Evolutionary conservation across 805 yeast genomes (phyloP).

Genomic region (Ogataea philodendri): DNA sequence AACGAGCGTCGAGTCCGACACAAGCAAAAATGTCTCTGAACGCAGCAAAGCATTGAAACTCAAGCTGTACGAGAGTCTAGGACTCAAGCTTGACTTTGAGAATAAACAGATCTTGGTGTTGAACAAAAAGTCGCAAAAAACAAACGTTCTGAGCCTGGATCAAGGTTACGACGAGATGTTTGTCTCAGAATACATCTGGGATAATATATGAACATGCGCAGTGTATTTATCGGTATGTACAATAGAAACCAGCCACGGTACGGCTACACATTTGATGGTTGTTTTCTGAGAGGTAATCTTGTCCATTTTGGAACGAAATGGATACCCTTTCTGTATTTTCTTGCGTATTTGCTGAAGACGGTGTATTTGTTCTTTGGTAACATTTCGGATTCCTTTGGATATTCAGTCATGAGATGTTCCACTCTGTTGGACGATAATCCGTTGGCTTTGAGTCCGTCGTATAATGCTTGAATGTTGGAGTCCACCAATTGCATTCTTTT

Average conservation of each 20-base stretch:
- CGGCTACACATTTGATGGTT: slow-evolving; percentile 63
- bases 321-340: slow-evolving; percentile 81
- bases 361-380: slow-evolving; percentile 80
- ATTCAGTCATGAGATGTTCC: slow-evolving; percentile 39
- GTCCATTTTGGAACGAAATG: slow-evolving; percentile 94
- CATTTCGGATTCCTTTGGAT: slow-evolving; percentile 86
- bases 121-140: slow-evolving; percentile 44
- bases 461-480: slow-evolving; percentile 64
- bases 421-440: slow-evolving; percentile 36
- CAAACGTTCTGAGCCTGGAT: slow-evolving; percentile 51
- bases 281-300: slow-evolving; percentile 71
- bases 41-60: slow-evolving; percentile 50
- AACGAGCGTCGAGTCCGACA: slow-evolving; percentile 11
- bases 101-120: slow-evolving; percentile 46
- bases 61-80: slow-evolving; percentile 59
- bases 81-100: slow-evolving; percentile 46
- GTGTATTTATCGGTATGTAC: slow-evolving; percentile 14
- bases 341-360: slow-evolving; percentile 70
- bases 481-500: slow-evolving; percentile 82
- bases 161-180: slow-evolving; percentile 62
- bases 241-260: slow-evolving; percentile 7
- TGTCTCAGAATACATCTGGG: slow-evolving; percentile 79
- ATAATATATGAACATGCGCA: slow-evolving; percentile 39
- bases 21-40: slow-evolving; percentile 29
- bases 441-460: slow-evolving; percentile 42